Evolutionary conservation across 768 basidiomycete species (phyloP).

Genomic region (Exsudoporus frostii): DNA sequence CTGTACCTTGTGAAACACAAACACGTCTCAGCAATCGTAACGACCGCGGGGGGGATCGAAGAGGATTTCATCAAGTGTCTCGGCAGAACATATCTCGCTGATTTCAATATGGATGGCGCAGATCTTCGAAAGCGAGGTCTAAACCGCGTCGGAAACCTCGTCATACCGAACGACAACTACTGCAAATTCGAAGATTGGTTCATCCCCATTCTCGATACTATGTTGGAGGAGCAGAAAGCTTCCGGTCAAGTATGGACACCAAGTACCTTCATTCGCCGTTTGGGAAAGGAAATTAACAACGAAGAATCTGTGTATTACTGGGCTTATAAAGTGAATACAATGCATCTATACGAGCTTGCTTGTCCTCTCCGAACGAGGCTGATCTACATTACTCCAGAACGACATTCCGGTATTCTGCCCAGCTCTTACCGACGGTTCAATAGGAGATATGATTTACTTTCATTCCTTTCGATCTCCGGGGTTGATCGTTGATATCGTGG

Average conservation of each 20-base stretch:
- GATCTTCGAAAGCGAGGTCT: slow-evolving; percentile 84
- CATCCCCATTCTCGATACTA: slow-evolving; percentile 84
- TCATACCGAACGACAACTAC: slow-evolving; percentile 98
- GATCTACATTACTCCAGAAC: slow-evolving; percentile 58
- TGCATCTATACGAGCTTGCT: slow-evolving; percentile 11
- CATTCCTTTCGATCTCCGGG: slow-evolving; percentile 90
- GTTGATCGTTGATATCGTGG: slow-evolving; percentile 88
- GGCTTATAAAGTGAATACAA: slow-evolving; percentile 89
- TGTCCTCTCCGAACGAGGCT: slow-evolving; percentile 20
- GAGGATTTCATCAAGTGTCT: slow-evolving; percentile 99
- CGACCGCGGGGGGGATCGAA: slow-evolving; percentile 97
- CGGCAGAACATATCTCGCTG: slow-evolving; percentile 92
- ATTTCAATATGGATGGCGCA: slow-evolving; percentile 90
- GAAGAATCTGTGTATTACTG: slow-evolving; percentile 99
- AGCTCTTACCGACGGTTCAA: slow-evolving; percentile 94
- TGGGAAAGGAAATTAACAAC: slow-evolving; percentile 97
- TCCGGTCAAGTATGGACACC: slow-evolving; percentile 81
- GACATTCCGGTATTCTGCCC: slow-evolving; percentile 99
- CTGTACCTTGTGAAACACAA: slow-evolving; percentile 90
- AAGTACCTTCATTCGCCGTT: slow-evolving; percentile 84
- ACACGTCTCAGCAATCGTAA: slow-evolving; percentile 86
- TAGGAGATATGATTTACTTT: slow-evolving; percentile 99
- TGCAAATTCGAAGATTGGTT: slow-evolving; percentile 99
- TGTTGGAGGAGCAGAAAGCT: slow-evolving; percentile 85
- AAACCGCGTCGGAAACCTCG: slow-evolving; percentile 94